Evolutionary conservation across 1,284 basidiomycete genomes (phyloP).

Genomic region (Trametes sp.): DNA sequence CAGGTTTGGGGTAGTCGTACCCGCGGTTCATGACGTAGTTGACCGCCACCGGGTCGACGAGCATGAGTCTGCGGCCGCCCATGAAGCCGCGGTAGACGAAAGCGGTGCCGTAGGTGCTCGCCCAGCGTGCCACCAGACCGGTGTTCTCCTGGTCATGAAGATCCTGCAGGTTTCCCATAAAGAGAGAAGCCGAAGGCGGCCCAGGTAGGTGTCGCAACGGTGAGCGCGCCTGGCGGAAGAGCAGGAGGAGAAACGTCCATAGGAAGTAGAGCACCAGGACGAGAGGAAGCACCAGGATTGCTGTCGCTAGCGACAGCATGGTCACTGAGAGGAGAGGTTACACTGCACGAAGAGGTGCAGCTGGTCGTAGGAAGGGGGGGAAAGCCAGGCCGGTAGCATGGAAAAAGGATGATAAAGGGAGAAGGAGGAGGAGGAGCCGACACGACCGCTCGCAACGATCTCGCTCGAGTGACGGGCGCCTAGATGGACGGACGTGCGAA

Average conservation of each 20-base stretch:
- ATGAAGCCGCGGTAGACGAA: slow-evolving; percentile 66
- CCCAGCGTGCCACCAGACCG: slow-evolving; percentile 57
- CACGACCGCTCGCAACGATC: slow-evolving; percentile 14
- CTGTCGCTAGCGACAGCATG: slow-evolving; percentile 15
- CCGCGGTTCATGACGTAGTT: slow-evolving; percentile 65
- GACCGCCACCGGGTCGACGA: slow-evolving; percentile 66
- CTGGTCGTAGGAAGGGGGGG: slow-evolving; percentile 2
- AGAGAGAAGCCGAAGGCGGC: slow-evolving; percentile 51
- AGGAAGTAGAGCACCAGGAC: slow-evolving; percentile 38
- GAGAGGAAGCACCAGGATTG: slow-evolving; percentile 8
- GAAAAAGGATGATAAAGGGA: slow-evolving; percentile 30
- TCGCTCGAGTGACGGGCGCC: slow-evolving; percentile 1
- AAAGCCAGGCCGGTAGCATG: slow-evolving; percentile 16
- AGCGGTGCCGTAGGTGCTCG: slow-evolving; percentile 54
- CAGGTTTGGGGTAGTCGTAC: slow-evolving; percentile 73
- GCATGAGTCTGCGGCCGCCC: slow-evolving; percentile 60
- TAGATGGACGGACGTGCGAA: slow-evolving; percentile 20
- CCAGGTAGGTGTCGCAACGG: slow-evolving; percentile 49
- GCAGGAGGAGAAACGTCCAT: slow-evolving; percentile 44
- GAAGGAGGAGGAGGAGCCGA: slow-evolving; percentile 14
- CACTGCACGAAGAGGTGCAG: slow-evolving; percentile 16
- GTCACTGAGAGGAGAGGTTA: slow-evolving; percentile 8
- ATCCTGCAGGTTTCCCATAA: slow-evolving; percentile 62
- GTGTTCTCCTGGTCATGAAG: slow-evolving; percentile 68
- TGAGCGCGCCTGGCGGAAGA: slow-evolving; percentile 46